Evolutionary conservation across 108 stramenopile genomes (phyloP).

Genomic region (Epipyxis sp.): DNA sequence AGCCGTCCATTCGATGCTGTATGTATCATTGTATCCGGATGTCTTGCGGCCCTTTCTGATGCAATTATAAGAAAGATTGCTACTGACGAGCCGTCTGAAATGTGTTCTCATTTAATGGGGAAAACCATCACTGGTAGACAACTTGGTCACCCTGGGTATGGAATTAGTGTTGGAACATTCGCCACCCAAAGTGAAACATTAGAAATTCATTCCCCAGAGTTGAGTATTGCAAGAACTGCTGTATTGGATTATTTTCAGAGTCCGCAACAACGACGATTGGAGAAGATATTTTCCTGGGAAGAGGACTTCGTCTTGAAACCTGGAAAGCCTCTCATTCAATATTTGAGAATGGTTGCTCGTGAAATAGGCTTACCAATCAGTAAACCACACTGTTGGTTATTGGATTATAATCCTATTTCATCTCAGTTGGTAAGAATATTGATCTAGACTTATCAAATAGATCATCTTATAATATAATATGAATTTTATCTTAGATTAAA

Average conservation of each 20-base stretch:
- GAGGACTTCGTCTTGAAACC: slow-evolving; percentile 14
- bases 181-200: slow-evolving; percentile 41
- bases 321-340: slow-evolving; percentile 30
- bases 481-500: no score
- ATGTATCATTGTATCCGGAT: slow-evolving; percentile 35
- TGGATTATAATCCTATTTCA: slow-evolving; percentile 10
- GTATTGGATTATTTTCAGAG: slow-evolving; percentile 41
- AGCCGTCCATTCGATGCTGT: slow-evolving; percentile 39
- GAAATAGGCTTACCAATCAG: slow-evolving; percentile 27
- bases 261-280: slow-evolving; percentile 29
- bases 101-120: slow-evolving; percentile 34
- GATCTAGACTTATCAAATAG: no score
- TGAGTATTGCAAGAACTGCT: slow-evolving; percentile 30
- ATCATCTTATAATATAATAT: slow-evolving; percentile 12
- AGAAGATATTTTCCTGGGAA: slow-evolving; percentile 43
- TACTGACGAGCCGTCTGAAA: slow-evolving; percentile 37
- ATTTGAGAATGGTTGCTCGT: slow-evolving; percentile 35
- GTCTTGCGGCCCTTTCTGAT: slow-evolving; percentile 33
- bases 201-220: slow-evolving; percentile 39
- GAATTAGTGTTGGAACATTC: slow-evolving; percentile 36
- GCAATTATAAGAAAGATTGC: slow-evolving; percentile 40
- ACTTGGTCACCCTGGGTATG: slow-evolving; percentile 34
- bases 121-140: slow-evolving; percentile 26
- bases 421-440: no score
- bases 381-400: background rate